Evolutionary conservation across 306 rosid species (phyloP).

Genomic region (Medicago truncatula): DNA sequence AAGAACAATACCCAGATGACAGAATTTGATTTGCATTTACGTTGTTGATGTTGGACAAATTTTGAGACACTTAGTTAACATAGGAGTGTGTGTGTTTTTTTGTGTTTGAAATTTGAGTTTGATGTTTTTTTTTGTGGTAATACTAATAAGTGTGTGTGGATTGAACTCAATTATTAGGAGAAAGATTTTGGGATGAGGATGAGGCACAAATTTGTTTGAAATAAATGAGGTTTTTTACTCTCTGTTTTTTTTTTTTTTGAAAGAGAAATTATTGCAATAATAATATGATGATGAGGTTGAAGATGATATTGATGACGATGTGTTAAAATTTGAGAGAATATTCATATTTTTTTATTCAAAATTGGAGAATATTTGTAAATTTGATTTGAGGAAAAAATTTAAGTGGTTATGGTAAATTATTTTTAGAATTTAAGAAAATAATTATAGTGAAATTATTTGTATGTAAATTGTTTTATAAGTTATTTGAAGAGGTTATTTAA

Average conservation of each 20-base stretch:
- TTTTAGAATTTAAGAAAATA: not conserved
- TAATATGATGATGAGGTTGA: not conserved
- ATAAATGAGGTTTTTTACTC: slow-evolving; percentile 14
- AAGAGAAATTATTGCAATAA: not conserved
- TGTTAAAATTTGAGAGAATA: not conserved
- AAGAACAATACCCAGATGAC: slow-evolving; percentile 36
- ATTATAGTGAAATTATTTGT: not conserved
- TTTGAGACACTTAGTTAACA: not conserved
- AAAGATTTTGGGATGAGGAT: slow-evolving; percentile 8
- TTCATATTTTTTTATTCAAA: too few relatives aligned
- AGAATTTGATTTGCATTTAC: slow-evolving; percentile 50
- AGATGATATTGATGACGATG: not conserved
- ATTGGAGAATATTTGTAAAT: not conserved
- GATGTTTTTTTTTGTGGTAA: too few relatives aligned
- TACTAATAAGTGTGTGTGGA: not conserved
- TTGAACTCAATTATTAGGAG: slow-evolving; percentile 39
- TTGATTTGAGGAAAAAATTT: too few relatives aligned
- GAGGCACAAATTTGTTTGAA: slow-evolving; percentile 37
- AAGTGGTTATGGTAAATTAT: not conserved
- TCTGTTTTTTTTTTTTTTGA: not conserved
- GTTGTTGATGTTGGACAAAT: not conserved
- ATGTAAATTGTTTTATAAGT: not conserved
- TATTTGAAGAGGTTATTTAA: not conserved
- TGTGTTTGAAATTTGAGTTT: not conserved
- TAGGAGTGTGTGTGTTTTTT: not conserved